Base-by-base conservation (phyloP, 2,329 filamentous ascomycete genomes). In the Penicillium sp. region DNA sequence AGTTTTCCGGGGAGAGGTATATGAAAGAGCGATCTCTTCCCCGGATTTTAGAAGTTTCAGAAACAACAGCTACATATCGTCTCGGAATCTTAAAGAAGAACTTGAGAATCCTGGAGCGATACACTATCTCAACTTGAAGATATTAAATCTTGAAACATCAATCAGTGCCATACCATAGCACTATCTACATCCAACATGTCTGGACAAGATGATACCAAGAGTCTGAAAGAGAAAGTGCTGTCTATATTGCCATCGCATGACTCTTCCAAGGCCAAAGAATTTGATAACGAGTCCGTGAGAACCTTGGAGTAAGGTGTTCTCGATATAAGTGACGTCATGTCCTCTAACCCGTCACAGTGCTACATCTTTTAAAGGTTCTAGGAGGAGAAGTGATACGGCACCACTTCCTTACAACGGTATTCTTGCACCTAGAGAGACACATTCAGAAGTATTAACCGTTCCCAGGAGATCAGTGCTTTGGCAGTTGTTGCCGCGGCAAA, bases 391-490 rank as follows among this genome's bases (percentile, higher is more conserved):
- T 36, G 21, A 43, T 5, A 51, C 37, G n/a, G 39, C 48, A 8
- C n/a, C 48, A 7, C 10, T 24, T 44, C 48, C 48, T 45, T 51
- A 51, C 18, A 51, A 51, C 37, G 48, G 48, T 51, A 51, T 51
- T 51, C 48, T 43, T 51, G 48, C 48, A 44, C 48, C 37, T 51
- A 44, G 37, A 42, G 10, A 43, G 28, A 29, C 23, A 18, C 21
- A 23, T 44, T 34, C 48, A 51, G n/a, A 43, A 51, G n/a, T 51
- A 44, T 51, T 51, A 18, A 51, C 48, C 29, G 14, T 51, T 51
- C 28, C n/a, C 48, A 51, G 48, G 48, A 43, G 48, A 51, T 51
- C 48, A 51, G 48, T 51, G 48, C 33, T 51, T 51, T 44, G 48
- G 48, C 39, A 51, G 48, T 51, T 51, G 48, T 33, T 51, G 48